These are phyloP conservation scores for Passiflora organensis DNA, from an alignment of 345 rosid species.

Conservation along the genomic window DNA sequence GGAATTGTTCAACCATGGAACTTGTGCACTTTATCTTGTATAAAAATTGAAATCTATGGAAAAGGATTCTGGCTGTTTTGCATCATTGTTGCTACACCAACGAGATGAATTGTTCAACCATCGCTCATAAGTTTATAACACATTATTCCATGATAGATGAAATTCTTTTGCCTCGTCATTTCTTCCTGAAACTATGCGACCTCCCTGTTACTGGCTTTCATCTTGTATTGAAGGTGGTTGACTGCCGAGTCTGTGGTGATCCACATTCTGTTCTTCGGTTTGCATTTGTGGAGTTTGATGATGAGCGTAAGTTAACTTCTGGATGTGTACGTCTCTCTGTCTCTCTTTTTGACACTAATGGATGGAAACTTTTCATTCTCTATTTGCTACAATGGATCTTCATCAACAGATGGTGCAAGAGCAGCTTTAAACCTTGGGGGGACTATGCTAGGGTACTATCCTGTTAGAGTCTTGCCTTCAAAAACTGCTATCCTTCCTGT, in stretches of 20 bases:
- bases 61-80: too few relatives aligned
- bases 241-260: slow-evolving; percentile 93
- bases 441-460: slow-evolving; percentile 83
- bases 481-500: slow-evolving; percentile 97
- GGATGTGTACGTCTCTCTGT: background rate
- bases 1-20: too few relatives aligned
- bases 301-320: slow-evolving; percentile 58
- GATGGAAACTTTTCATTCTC: slow-evolving; percentile 1
- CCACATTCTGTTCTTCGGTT: slow-evolving; percentile 92
- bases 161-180: background rate
- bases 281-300: slow-evolving; percentile 88
- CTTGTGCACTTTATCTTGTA: too few relatives aligned
- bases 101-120: too few relatives aligned
- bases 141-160: background rate
- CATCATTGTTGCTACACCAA: too few relatives aligned
- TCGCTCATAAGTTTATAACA: too few relatives aligned
- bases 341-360: background rate
- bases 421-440: slow-evolving; percentile 74
- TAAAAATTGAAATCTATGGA: too few relatives aligned
- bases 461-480: slow-evolving; percentile 82
- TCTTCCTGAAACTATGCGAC: background rate
- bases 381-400: slow-evolving; percentile 8
- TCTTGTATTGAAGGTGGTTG: slow-evolving; percentile 62
- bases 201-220: background rate
- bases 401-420: slow-evolving; percentile 62